Conservation (phyloP, 2,329 filamentous ascomycete species). For the Laburnicola sp. region DNA sequence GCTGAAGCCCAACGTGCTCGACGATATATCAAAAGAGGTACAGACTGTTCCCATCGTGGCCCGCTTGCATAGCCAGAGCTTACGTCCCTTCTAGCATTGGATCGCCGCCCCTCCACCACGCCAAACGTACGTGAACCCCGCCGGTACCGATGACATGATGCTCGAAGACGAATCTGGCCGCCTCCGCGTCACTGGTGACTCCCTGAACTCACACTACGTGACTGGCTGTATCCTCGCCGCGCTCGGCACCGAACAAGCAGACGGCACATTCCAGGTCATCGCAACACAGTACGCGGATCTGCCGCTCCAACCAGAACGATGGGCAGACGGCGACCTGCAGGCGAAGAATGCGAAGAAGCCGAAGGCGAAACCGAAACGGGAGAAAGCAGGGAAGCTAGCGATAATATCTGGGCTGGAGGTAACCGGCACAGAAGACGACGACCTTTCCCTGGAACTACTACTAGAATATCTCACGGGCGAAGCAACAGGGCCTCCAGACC, state of each 20-base stretch:
- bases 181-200: slow-evolving; percentile 73
- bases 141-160: slow-evolving; percentile 71
- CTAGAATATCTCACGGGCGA: slow-evolving; percentile 89
- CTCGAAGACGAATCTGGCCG: slow-evolving; percentile 95
- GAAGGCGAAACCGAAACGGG: slow-evolving; percentile 45
- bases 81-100: slow-evolving; percentile 66
- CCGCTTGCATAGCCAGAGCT: slow-evolving; percentile 4
- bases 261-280: slow-evolving; percentile 90
- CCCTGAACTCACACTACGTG: slow-evolving; percentile 72
- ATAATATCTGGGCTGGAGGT: slow-evolving; percentile 88
- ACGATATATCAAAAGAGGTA: slow-evolving; percentile 92
- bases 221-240: slow-evolving; percentile 95
- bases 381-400: slow-evolving; percentile 70
- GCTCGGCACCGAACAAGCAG: slow-evolving; percentile 87
- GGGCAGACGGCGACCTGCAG: slow-evolving; percentile 64
- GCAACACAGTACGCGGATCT: slow-evolving; percentile 89
- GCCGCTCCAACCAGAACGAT: slow-evolving; percentile 77
- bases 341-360: no score
- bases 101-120: slow-evolving; percentile 78
- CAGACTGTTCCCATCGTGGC: slow-evolving; percentile 12
- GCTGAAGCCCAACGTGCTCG: slow-evolving; percentile 91
- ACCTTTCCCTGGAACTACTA: slow-evolving; percentile 74
- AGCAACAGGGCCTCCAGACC: slow-evolving; percentile 62
- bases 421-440: slow-evolving; percentile 73
- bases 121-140: slow-evolving; percentile 72